Base-by-base conservation (phyloP, 495 filamentous ascomycete genomes). In the Lophiostoma macrostomum region DNA sequence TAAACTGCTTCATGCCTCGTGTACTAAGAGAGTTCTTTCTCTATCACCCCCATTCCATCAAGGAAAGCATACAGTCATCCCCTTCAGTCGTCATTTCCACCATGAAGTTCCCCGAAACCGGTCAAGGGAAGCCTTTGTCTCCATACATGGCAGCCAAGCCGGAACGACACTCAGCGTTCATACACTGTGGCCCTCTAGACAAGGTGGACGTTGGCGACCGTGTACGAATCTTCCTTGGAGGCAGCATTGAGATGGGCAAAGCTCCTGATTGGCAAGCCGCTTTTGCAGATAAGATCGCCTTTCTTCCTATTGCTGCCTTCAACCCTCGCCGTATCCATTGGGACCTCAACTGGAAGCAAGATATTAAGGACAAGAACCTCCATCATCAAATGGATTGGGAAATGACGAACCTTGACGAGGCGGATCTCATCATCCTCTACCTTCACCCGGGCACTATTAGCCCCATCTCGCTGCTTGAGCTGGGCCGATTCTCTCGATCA, bases 71-170 rank as follows among this genome's bases (percentile, higher is more conserved):
- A 50, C 34, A 39, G 29, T 39, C 20, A 50, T 35, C 34, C 18
- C 38, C 10, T 50, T 39, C 35, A 28, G 32, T 24, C 18, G 27
- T 31, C 40, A 50, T 50, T 50, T 50, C 22, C 27, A 50, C 32
- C 28, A 50, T 50, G 28, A 50, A 50, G 47, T 50, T 50, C 23
- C 47, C 28, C 38, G 47, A 50, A 50, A 50, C 47, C 18, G 40
- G 34, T 50, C 28, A 50, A 29, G 35, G 47, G 32, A 35, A 50
- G 47, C 32, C 47, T 39, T 24, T 50, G 19, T 50, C 47, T 50
- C 32, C 28, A 50, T 50, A 50, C 18, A 50, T 50, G 28, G 20
- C 19, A 19, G 47, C 23, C 16, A 50, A 50, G 47, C 30, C 27
- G 23, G 47, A 50, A 50, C 18, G 27, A 50, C 38, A 50, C 29